Percentiles rank a stretch among this genome's conserved stretches.
Conservation (phyloP, 2,329 filamentous ascomycete species). For the Penicillium occitanis region DNA sequence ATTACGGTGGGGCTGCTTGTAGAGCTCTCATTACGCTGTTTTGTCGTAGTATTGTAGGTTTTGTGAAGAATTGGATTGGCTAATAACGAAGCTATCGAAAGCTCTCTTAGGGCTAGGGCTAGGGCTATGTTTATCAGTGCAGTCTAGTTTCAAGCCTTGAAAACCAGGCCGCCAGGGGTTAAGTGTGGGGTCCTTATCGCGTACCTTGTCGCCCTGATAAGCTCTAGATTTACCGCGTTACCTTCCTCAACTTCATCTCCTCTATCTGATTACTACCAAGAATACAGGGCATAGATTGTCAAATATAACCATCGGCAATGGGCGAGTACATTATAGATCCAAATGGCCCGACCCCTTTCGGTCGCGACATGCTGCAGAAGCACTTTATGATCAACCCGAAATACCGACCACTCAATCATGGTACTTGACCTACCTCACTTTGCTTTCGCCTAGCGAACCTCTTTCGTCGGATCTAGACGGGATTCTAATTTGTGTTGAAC, state of each 20-base stretch:
- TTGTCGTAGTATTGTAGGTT: too few species aligned
- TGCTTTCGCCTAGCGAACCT: neutral
- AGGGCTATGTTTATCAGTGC: neutral
- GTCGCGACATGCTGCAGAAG: constrained; percentile 53
- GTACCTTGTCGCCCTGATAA: neutral
- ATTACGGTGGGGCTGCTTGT: too few species aligned
- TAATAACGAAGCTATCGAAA: neutral
- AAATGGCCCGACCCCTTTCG: constrained; percentile 44
- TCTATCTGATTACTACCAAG: neutral
- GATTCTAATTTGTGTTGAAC: neutral
- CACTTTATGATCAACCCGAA: constrained; percentile 68
- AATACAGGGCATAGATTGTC: neutral
- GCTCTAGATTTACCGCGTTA: neutral
- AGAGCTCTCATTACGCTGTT: too few species aligned
- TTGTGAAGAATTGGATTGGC: neutral
- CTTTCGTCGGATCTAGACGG: neutral
- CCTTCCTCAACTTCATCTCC: neutral
- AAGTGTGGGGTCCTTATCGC: neutral
- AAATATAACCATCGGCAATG: neutral
- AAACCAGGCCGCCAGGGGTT: neutral
- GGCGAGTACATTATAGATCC: constrained; percentile 6
- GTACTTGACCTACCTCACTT: constrained; percentile 45
- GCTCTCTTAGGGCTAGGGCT: neutral
- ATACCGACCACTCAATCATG: constrained; percentile 78
- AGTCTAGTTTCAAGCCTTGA: neutral